phyloP scores from a whole-genome alignment of 352 stramenopile genomes.

The Saprolegnia diclina region DNA sequence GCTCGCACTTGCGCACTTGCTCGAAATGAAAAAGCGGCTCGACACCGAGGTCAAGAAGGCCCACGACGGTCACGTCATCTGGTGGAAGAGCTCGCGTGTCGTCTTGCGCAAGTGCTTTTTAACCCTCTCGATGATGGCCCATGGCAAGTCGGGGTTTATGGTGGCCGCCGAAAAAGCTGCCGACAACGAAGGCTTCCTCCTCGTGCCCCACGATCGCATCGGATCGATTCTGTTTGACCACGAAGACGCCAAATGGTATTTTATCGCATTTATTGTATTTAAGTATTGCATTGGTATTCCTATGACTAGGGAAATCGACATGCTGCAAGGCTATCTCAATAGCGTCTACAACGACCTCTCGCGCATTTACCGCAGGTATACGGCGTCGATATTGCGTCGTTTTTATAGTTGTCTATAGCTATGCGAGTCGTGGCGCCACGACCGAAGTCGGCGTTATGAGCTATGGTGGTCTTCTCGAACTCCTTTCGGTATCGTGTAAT shows the following conservation, averaged over 20 bases:
- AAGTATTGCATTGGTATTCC: too few relatives aligned
- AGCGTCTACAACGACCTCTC: conserved; percentile 67
- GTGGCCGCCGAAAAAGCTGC: conserved; percentile 42
- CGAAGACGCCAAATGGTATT: conserved; percentile 24
- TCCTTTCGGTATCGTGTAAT: conserved; percentile 39
- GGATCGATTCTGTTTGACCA: conserved; percentile 9
- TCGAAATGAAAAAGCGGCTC: conserved; percentile 66
- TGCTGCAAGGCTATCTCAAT: conserved; percentile 63
- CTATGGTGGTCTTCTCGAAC: conserved; percentile 47
- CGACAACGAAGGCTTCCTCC: conserved; percentile 54
- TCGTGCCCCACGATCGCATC: conserved; percentile 16
- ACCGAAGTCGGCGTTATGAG: conserved; percentile 41
- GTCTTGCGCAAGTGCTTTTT: conserved; percentile 75
- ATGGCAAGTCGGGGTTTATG: conserved; percentile 58
- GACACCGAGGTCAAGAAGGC: conserved; percentile 52
- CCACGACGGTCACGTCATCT: conserved; percentile 56
- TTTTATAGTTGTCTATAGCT: background rate
- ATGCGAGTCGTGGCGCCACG: conserved; percentile 34
- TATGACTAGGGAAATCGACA: conserved; percentile 52
- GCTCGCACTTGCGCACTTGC: conserved; percentile 55
- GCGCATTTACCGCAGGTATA: conserved; percentile 64
- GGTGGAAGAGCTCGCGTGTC: conserved; percentile 62
- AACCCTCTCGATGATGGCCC: conserved; percentile 54
- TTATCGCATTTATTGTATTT: background rate
- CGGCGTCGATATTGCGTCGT: background rate